Conservation (phyloP, 179 eudicot genomes). For the Patellifolia procumbens region DNA sequence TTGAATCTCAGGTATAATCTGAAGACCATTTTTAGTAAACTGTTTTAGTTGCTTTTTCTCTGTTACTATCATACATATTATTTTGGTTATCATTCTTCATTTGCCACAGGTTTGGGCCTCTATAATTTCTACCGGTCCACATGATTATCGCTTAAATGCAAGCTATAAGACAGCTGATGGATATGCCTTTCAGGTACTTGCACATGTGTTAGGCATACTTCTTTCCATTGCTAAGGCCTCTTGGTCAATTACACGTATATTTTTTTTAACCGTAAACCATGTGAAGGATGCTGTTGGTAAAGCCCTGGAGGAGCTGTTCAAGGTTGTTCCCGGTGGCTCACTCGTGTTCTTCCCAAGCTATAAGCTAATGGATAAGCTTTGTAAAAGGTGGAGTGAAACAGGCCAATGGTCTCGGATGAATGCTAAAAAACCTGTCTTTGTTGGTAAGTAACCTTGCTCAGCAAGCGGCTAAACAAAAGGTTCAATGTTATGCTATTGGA, state of each 20-base stretch:
- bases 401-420: constrained; percentile 91
- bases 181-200: constrained; percentile 76
- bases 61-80: constrained; percentile 12
- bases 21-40: not conserved
- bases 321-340: constrained; percentile 88
- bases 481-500: constrained; percentile 10
- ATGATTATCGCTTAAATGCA: constrained; percentile 75
- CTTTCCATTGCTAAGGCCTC: not conserved
- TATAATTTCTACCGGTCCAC: constrained; percentile 71
- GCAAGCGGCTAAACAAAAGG: constrained; percentile 9
- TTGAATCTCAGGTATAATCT: constrained; percentile 71
- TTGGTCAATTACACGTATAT: constrained; percentile 4
- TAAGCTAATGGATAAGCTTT: constrained; percentile 90
- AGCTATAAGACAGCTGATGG: constrained; percentile 86
- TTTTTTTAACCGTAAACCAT: constrained; percentile 25
- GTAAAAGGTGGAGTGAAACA: constrained; percentile 85
- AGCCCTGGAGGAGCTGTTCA: constrained; percentile 79
- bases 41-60: constrained; percentile 8
- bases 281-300: constrained; percentile 82
- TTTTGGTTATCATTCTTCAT: not conserved
- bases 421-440: constrained; percentile 71
- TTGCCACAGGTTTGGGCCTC: constrained; percentile 74
- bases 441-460: constrained; percentile 53
- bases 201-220: not conserved
- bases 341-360: constrained; percentile 97